Conservation (phyloP, 768 basidiomycete genomes). For the Boletus subparvulus region DNA sequence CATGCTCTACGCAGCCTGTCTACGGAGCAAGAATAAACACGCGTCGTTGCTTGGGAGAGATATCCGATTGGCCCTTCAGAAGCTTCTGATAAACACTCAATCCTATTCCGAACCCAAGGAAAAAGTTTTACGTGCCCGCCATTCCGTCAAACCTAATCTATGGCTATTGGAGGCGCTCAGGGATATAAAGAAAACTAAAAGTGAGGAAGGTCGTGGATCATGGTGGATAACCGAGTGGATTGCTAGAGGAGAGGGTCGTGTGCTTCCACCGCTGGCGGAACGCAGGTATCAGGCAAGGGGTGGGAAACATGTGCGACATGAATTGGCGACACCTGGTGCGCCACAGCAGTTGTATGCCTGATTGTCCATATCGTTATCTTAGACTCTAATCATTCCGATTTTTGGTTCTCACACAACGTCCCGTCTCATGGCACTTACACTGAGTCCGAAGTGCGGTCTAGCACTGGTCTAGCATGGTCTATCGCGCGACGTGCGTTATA, state of each 20-base stretch:
- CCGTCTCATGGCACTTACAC: neutral
- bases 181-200: constrained; percentile 36
- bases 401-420: neutral
- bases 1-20: constrained; percentile 56
- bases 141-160: constrained; percentile 34
- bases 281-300: constrained; percentile 16
- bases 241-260: constrained; percentile 21
- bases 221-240: constrained; percentile 31
- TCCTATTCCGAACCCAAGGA: constrained; percentile 22
- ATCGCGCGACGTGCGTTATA: neutral
- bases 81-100: constrained; percentile 24
- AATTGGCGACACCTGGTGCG: neutral
- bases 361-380: neutral
- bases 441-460: neutral
- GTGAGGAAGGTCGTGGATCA: constrained; percentile 27
- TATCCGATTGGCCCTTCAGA: constrained; percentile 43
- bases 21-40: constrained; percentile 42
- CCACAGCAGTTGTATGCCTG: constrained; percentile 10
- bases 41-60: constrained; percentile 41
- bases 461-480: neutral
- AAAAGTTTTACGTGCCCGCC: constrained; percentile 20
- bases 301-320: neutral
- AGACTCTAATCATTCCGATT: neutral
- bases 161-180: constrained; percentile 39
- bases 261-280: constrained; percentile 16